Percentiles rank a stretch among this genome's conserved stretches.
phyloP scores from a whole-genome alignment of 345 rosid genomes.

The Camelina hispida region DNA sequence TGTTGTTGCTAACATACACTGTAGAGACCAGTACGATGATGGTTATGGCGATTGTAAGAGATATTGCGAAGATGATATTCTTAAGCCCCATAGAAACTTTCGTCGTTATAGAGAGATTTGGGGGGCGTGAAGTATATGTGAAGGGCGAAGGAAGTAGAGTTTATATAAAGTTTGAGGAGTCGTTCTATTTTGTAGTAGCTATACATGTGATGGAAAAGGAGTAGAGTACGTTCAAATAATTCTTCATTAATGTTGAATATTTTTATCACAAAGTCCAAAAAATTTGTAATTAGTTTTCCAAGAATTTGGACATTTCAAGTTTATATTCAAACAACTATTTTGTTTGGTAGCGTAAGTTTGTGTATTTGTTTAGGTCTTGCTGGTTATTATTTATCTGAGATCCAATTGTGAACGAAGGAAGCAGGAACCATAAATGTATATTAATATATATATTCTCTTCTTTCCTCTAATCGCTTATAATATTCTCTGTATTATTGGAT shows the following conservation, averaged over 20 bases:
- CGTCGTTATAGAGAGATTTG: constrained; percentile 10
- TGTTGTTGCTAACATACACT: constrained; percentile 22
- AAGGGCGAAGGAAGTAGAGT: constrained; percentile 2
- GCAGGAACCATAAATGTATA: not conserved
- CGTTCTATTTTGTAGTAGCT: constrained; percentile 7
- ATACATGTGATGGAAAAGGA: constrained; percentile 36
- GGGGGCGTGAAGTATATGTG: constrained; percentile 20
- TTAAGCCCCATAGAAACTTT: constrained; percentile 46
- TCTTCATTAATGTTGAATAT: constrained; percentile 35
- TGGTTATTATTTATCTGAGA: constrained; percentile 7
- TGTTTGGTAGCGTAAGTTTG: constrained; percentile 34
- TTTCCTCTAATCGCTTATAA: not conserved
- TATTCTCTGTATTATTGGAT: constrained; percentile 4
- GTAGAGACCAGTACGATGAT: constrained; percentile 48
- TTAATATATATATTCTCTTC: not conserved
- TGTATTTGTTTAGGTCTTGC: not conserved
- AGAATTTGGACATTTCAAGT: constrained; percentile 31
- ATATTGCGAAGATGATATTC: constrained; percentile 53
- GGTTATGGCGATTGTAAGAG: constrained; percentile 54
- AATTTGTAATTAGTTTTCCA: constrained; percentile 17
- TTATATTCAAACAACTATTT: constrained; percentile 19
- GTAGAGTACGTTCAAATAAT: constrained; percentile 38
- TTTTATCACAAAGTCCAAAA: constrained; percentile 34
- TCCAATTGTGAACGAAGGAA: constrained; percentile 26
- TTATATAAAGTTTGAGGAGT: constrained; percentile 32